Evolutionary conservation across 352 stramenopile genomes (phyloP).

Genomic region (Phytophthora chlamydospora): DNA sequence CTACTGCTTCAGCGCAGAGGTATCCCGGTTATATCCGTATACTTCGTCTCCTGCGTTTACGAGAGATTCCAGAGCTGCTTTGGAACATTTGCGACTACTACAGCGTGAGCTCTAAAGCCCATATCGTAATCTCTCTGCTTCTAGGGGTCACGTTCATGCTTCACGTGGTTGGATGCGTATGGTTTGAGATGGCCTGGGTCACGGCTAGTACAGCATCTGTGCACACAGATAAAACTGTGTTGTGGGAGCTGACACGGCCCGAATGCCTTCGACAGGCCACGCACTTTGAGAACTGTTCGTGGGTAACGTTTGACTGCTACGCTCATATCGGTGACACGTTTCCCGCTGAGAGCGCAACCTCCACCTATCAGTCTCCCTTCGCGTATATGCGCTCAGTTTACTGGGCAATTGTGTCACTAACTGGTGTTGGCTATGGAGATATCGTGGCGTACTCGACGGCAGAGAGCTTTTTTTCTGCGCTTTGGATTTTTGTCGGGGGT

Average conservation of each 20-base stretch:
- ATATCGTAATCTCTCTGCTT: conserved; percentile 53
- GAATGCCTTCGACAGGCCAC: conserved; percentile 63
- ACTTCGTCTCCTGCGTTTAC: conserved; percentile 55
- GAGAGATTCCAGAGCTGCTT: conserved; percentile 44
- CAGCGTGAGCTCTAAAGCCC: conserved; percentile 64
- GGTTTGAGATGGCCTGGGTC: conserved; percentile 71
- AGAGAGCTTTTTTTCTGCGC: conserved; percentile 71
- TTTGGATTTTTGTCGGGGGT: conserved; percentile 79
- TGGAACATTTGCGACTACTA: conserved; percentile 65
- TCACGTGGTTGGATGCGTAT: conserved; percentile 68
- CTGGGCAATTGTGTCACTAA: conserved; percentile 77
- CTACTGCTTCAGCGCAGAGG: conserved; percentile 10
- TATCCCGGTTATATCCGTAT: conserved; percentile 56
- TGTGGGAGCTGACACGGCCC: conserved; percentile 5
- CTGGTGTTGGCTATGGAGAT: conserved; percentile 74
- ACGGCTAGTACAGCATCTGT: conserved; percentile 1
- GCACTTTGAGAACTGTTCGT: conserved; percentile 68
- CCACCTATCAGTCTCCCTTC: conserved; percentile 56
- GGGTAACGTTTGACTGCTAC: conserved; percentile 77
- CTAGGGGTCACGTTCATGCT: conserved; percentile 60
- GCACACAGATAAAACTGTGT: background rate
- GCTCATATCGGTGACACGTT: conserved; percentile 57
- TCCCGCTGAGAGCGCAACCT: conserved; percentile 44
- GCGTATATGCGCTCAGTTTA: conserved; percentile 78
- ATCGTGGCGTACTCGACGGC: conserved; percentile 76